Evolutionary conservation across 495 filamentous ascomycete genomes (phyloP).

Genomic region (Halenospora varia): DNA sequence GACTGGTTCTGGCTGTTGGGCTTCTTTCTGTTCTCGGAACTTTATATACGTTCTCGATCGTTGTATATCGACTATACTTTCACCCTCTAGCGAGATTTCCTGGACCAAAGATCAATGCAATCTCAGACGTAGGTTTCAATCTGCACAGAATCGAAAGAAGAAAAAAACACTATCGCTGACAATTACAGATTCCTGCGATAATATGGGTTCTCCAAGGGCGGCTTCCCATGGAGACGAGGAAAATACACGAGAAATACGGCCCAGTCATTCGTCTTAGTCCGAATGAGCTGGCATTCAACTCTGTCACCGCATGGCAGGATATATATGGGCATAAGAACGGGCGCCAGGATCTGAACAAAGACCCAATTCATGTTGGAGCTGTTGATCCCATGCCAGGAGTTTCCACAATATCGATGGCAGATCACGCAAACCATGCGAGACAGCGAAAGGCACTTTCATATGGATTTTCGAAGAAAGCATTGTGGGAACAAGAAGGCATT

Average conservation of each 20-base stretch:
- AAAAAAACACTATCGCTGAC: background rate
- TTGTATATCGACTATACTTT: background rate
- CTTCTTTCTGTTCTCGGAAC: background rate
- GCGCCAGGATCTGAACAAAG: background rate
- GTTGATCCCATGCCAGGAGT: conserved; percentile 8
- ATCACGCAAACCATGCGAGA: conserved; percentile 41
- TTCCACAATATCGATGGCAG: conserved; percentile 28
- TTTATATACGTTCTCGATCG: background rate
- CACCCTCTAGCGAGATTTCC: conserved; percentile 14
- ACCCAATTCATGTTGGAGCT: conserved; percentile 4
- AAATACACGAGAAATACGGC: conserved; percentile 1
- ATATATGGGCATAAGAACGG: background rate
- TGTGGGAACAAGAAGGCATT: conserved; percentile 44
- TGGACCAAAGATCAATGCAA: conserved; percentile 3
- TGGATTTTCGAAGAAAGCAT: conserved; percentile 46
- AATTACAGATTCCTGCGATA: conserved; percentile 5
- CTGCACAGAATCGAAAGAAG: background rate
- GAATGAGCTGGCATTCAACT: conserved; percentile 49
- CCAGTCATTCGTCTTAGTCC: conserved; percentile 47
- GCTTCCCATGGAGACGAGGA: background rate
- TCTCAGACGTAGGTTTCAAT: conserved; percentile 3
- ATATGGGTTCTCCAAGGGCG: conserved; percentile 4
- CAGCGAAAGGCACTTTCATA: conserved; percentile 42
- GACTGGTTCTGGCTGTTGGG: background rate
- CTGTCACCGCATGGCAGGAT: conserved; percentile 35